Percentiles rank a stretch among this genome's conserved stretches.
phyloP scores from a whole-genome alignment of 148 eudicot species.

The Camellia lanceoleosa region DNA sequence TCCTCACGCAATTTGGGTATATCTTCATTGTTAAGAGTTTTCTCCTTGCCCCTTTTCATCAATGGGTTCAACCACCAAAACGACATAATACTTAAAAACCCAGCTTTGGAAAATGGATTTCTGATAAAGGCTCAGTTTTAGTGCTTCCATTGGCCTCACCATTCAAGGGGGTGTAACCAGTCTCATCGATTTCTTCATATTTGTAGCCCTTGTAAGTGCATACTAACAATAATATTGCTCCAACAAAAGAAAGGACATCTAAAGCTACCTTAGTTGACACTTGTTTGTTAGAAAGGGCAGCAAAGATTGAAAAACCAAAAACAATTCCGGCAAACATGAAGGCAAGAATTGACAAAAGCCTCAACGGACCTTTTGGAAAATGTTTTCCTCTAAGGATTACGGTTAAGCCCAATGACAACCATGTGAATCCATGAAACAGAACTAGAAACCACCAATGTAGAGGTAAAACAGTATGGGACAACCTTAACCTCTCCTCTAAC shows the following conservation, averaged over 20 bases:
- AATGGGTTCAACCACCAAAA: slow-evolving; percentile 87
- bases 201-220: slow-evolving; percentile 59
- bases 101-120: slow-evolving; percentile 56
- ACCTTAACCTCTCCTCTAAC: slow-evolving; percentile 34
- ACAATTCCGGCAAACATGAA: slow-evolving; percentile 37
- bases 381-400: slow-evolving; percentile 41
- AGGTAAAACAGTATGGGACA: slow-evolving; percentile 32
- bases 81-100: slow-evolving; percentile 50
- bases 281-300: slow-evolving; percentile 32
- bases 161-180: slow-evolving; percentile 52
- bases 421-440: slow-evolving; percentile 54
- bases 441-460: slow-evolving; percentile 59
- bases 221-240: slow-evolving; percentile 57
- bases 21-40: slow-evolving; percentile 66
- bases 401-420: slow-evolving; percentile 47
- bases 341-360: slow-evolving; percentile 45
- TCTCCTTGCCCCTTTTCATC: slow-evolving; percentile 74
- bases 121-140: slow-evolving; percentile 29
- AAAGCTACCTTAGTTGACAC: slow-evolving; percentile 44
- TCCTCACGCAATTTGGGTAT: slow-evolving; percentile 54
- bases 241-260: slow-evolving; percentile 60
- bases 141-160: slow-evolving; percentile 22
- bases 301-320: slow-evolving; percentile 37
- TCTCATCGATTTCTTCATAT: slow-evolving; percentile 32
- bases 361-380: slow-evolving; percentile 27